Conservation (phyloP, 225 moss, liverwort and hornwort genomes). For the Straminergon stramineum region DNA sequence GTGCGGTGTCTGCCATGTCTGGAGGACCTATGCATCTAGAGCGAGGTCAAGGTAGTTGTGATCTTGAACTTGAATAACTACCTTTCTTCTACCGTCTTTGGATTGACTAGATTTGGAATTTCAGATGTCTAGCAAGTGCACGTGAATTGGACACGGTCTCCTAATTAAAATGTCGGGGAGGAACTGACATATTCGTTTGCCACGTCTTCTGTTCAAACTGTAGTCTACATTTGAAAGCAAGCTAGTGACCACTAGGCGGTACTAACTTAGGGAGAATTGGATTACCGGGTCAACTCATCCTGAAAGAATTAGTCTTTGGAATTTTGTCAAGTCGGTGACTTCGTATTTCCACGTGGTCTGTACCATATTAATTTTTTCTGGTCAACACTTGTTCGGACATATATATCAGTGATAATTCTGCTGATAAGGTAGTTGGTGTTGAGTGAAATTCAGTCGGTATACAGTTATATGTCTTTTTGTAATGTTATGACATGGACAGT, state of each 20-base stretch:
- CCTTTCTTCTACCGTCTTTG: not conserved
- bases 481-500: not conserved
- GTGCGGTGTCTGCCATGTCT: not conserved
- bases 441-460: not conserved
- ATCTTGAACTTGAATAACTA: not conserved
- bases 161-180: not conserved
- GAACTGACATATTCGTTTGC: not conserved
- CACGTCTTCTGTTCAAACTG: not conserved
- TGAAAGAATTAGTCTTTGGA: no score
- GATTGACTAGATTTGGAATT: not conserved
- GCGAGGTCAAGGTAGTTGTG: not conserved
- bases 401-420: not conserved
- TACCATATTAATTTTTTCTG: not conserved
- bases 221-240: no score
- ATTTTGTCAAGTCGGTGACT: not conserved
- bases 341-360: not conserved
- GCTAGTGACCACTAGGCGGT: not conserved
- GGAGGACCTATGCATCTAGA: not conserved
- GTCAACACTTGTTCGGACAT: not conserved
- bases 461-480: not conserved
- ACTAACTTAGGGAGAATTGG: not conserved
- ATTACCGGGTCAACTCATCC: not conserved
- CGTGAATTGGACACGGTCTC: not conserved
- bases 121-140: not conserved
- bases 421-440: not conserved